Evolutionary conservation across 305 asterid genomes (phyloP).

Genomic region (Andrographis paniculata): DNA sequence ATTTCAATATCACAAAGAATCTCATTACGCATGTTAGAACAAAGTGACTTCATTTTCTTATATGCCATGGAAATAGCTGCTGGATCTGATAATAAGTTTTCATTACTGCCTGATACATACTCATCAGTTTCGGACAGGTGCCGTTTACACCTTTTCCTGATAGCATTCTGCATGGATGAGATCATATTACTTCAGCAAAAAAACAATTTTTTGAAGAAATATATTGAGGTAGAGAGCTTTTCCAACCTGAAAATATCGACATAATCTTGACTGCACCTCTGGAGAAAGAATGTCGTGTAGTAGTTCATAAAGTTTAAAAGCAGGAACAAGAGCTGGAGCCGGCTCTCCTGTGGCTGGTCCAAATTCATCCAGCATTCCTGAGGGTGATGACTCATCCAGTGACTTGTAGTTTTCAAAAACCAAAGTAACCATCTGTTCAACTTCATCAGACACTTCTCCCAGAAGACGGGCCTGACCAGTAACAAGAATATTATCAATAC

Average conservation of each 20-base stretch:
- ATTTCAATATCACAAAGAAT: conserved; percentile 75
- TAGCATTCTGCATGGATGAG: conserved; percentile 54
- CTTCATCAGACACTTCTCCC: conserved; percentile 77
- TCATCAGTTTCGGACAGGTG: conserved; percentile 88
- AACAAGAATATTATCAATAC: background rate
- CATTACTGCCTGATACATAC: conserved; percentile 48
- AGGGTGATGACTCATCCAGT: conserved; percentile 59
- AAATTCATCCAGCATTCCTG: conserved; percentile 58
- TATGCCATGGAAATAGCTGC: conserved; percentile 69
- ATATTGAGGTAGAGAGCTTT: background rate
- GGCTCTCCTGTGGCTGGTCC: conserved; percentile 61
- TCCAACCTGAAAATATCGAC: conserved; percentile 82
- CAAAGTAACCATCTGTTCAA: conserved; percentile 55
- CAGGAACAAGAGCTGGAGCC: conserved; percentile 73
- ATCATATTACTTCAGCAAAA: conserved; percentile 1
- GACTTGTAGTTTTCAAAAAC: conserved; percentile 84
- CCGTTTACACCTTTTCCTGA: conserved; percentile 73
- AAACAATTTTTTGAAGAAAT: background rate
- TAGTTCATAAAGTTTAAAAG: conserved; percentile 71
- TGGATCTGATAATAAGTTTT: conserved; percentile 55
- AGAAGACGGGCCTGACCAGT: conserved; percentile 57
- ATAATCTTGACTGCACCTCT: conserved; percentile 65
- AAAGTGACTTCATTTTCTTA: conserved; percentile 63
- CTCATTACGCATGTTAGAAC: conserved; percentile 58
- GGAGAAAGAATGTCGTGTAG: conserved; percentile 68